Conservation (phyloP, 768 basidiomycete genomes). For the Tylopilus cervinicoccineus region DNA sequence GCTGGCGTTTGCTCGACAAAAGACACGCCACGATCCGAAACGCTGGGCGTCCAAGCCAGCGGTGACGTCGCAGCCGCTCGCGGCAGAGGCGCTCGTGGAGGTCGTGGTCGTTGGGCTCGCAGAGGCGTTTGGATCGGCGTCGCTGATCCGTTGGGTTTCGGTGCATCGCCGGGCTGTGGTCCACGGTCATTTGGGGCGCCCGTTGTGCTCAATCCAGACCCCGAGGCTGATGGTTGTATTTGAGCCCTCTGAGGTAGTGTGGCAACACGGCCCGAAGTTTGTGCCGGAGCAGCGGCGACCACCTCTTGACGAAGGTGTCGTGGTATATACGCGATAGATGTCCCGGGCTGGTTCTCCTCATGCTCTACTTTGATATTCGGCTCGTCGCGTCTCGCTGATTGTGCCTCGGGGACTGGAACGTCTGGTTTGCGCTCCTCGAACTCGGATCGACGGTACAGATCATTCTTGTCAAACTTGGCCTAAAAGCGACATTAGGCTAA, state of each 20-base stretch:
- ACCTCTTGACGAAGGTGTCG: slow-evolving; percentile 36
- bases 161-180: background rate
- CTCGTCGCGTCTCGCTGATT: background rate
- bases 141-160: slow-evolving; percentile 22
- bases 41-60: slow-evolving; percentile 10
- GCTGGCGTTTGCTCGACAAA: slow-evolving; percentile 1
- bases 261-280: background rate
- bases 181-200: background rate
- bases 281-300: slow-evolving; percentile 3
- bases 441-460: slow-evolving; percentile 68
- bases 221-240: background rate
- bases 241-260: background rate
- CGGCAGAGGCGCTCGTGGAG: slow-evolving; percentile 2
- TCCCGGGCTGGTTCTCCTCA: slow-evolving; percentile 5
- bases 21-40: slow-evolving; percentile 12
- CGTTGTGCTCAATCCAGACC: background rate
- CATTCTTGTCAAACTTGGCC: slow-evolving; percentile 62
- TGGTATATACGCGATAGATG: slow-evolving; percentile 35
- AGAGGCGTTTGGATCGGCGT: slow-evolving; percentile 35
- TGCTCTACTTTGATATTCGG: slow-evolving; percentile 20
- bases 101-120: slow-evolving; percentile 29
- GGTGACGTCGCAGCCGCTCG: slow-evolving; percentile 7
- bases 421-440: slow-evolving; percentile 48
- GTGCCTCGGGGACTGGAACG: background rate
- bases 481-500: background rate